A percentile compares a stretch with the other conserved stretches of the same genome.
Conservation (phyloP, 495 filamentous ascomycete species). For the Xylaria scruposa region DNA sequence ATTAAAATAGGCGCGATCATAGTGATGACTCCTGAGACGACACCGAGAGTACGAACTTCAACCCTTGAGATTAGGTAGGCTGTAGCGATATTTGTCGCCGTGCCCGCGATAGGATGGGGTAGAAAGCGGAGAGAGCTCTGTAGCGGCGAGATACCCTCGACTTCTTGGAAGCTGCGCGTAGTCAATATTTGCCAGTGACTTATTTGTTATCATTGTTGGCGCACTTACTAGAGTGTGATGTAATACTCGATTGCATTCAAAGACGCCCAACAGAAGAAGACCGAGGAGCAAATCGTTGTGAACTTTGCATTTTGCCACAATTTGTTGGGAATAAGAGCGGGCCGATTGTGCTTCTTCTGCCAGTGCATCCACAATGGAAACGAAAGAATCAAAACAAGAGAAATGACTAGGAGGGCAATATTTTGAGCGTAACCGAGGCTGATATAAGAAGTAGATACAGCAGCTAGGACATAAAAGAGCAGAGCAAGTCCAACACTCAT, state of each 20-base stretch:
- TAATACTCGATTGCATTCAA: conserved; percentile 59
- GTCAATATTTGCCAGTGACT: not conserved
- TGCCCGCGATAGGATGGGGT: conserved; percentile 56
- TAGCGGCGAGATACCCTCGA: conserved; percentile 34
- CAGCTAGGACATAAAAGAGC: conserved; percentile 55
- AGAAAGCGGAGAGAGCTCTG: conserved; percentile 44
- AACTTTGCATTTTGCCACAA: conserved; percentile 60
- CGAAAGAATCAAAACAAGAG: conserved; percentile 49
- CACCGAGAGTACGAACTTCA: not conserved
- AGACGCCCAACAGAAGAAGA: conserved; percentile 58
- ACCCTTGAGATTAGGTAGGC: not conserved
- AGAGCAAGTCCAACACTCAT: conserved; percentile 51
- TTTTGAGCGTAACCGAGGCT: conserved; percentile 40
- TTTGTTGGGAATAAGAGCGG: conserved; percentile 58
- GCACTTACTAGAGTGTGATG: conserved; percentile 52
- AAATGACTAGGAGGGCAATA: conserved; percentile 47
- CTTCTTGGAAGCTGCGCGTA: conserved; percentile 50
- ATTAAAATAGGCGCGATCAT: conserved; percentile 58
- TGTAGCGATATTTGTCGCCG: not conserved
- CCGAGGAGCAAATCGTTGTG: conserved; percentile 53
- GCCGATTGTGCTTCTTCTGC: conserved; percentile 48
- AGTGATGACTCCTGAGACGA: conserved; percentile 40
- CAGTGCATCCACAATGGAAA: conserved; percentile 56
- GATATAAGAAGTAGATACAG: conserved; percentile 16
- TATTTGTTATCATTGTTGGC: not conserved